phyloP scores from a whole-genome alignment of 139 green algal genomes.

The Chlamydomonas schloesseri region DNA sequence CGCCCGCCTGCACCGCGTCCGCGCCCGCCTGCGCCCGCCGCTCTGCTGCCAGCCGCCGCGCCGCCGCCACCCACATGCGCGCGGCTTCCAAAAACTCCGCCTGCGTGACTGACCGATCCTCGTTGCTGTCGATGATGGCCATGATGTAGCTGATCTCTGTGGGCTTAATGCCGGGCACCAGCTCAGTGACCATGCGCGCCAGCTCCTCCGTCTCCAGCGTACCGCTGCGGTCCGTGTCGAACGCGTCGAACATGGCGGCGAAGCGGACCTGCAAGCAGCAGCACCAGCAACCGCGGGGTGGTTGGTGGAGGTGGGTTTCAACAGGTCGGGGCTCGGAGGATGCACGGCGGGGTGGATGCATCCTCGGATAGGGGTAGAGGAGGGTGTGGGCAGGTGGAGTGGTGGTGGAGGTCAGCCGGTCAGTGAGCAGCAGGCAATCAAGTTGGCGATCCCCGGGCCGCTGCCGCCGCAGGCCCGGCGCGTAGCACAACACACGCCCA shows the following conservation, averaged over 20 bases:
- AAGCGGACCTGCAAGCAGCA: constrained; percentile 36
- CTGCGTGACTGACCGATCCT: constrained; percentile 41
- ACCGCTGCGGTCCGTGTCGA: constrained; percentile 41
- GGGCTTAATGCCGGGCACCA: constrained; percentile 28
- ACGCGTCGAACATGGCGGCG: constrained; percentile 33
- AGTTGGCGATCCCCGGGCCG: too few species aligned
- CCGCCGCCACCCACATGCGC: constrained; percentile 24
- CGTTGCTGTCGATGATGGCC: constrained; percentile 51
- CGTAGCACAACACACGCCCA: too few species aligned
- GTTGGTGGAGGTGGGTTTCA: too few species aligned
- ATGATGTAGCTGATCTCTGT: constrained; percentile 47
- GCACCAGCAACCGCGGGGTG: too few species aligned
- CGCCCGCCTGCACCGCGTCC: background rate
- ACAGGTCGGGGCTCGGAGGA: too few species aligned
- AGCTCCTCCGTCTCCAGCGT: constrained; percentile 45
- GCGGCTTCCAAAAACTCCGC: constrained; percentile 50
- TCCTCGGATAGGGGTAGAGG: too few species aligned
- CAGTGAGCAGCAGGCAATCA: too few species aligned
- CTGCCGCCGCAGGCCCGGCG: too few species aligned
- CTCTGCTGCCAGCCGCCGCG: constrained; percentile 13
- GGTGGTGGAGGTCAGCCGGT: too few species aligned
- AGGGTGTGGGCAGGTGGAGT: too few species aligned
- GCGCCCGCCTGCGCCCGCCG: background rate
- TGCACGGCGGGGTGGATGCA: too few species aligned
- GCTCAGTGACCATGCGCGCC: constrained; percentile 31